These are phyloP conservation scores for Geranium rotundifolium DNA, from an alignment of 345 rosid species.

Conservation along the genomic window DNA sequence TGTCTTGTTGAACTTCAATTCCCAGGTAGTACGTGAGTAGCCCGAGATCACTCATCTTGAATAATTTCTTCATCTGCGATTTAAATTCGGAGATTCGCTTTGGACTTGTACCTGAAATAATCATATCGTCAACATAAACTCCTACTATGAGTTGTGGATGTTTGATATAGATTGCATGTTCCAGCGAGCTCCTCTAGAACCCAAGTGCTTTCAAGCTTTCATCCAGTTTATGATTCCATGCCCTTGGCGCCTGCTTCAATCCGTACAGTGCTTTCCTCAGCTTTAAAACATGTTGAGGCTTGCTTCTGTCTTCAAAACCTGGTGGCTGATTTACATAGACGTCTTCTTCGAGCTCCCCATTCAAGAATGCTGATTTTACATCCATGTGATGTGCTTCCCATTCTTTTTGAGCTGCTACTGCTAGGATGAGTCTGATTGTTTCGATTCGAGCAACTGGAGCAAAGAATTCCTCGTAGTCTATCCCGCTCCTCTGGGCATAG, in stretches of 20 bases:
- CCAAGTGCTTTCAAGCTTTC: neutral
- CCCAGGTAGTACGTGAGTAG: no score
- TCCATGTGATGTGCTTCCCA: neutral
- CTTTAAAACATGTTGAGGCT: neutral
- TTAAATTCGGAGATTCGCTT: no score
- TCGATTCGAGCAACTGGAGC: conserved; percentile 1
- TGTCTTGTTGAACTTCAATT: no score
- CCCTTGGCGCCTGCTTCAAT: neutral
- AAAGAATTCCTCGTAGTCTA: conserved; percentile 1
- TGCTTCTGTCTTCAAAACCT: neutral
- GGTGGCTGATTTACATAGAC: neutral
- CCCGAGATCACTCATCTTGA: no score
- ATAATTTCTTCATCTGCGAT: no score
- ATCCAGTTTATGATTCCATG: conserved; percentile 1
- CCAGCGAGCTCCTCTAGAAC: neutral
- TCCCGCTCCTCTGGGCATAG: no score
- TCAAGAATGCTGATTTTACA: conserved; percentile 3
- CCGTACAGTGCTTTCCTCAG: conserved; percentile 4
- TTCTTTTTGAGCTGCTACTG: neutral
- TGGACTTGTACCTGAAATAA: no score
- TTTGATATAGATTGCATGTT: conserved; percentile 2
- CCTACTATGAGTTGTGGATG: no score
- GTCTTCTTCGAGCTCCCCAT: neutral
- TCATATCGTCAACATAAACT: no score
- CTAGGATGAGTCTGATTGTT: conserved; percentile 6